Conservation (phyloP, 441 rosid species). For the Cnidoscolus chayamansa region DNA sequence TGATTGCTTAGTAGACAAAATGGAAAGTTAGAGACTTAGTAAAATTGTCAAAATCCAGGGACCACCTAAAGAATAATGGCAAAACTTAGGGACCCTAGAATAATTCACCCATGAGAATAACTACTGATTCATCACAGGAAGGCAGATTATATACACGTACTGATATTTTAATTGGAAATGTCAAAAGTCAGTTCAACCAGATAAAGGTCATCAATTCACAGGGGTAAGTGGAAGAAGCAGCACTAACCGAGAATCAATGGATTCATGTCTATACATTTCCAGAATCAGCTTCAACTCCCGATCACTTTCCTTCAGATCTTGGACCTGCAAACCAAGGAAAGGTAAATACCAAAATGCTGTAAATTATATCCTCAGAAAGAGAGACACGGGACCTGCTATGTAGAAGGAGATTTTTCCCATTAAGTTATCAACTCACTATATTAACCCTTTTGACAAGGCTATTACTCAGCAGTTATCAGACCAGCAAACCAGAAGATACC, state of each 20-base stretch:
- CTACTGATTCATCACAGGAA: neutral
- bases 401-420: neutral
- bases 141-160: neutral
- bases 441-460: neutral
- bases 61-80: too few species aligned
- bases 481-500: neutral
- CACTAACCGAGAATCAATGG: conserved; percentile 64
- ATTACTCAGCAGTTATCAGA: neutral
- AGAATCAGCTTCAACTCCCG: conserved; percentile 74
- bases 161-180: neutral
- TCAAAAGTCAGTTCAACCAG: neutral
- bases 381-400: neutral
- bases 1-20: too few species aligned
- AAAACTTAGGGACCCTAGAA: too few species aligned
- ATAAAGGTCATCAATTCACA: neutral
- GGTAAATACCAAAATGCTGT: neutral
- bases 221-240: neutral
- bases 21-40: too few species aligned
- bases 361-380: conserved; percentile 7
- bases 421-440: neutral
- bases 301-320: conserved; percentile 61
- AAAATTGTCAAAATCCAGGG: too few species aligned
- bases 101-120: neutral
- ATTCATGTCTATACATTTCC: conserved; percentile 87
- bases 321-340: conserved; percentile 49